phyloP scores from a whole-genome alignment of 1,139 yeast genomes.

The Saccharomyces pastorianus region DNA sequence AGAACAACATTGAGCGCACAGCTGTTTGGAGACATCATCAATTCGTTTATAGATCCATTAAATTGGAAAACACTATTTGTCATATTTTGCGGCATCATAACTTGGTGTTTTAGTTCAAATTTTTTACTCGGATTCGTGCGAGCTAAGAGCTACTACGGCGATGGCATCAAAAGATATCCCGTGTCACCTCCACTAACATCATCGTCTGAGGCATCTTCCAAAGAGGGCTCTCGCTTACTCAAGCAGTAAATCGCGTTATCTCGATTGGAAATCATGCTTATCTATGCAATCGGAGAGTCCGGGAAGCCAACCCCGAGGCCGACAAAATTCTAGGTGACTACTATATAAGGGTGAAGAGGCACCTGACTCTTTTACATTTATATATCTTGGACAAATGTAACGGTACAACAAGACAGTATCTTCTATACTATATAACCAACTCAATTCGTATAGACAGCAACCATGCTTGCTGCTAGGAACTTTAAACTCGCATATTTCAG shows the following conservation, averaged over 20 bases:
- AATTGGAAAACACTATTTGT: slow-evolving; percentile 65
- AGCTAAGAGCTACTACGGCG: slow-evolving; percentile 29
- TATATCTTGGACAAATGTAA: not conserved
- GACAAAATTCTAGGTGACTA: not conserved
- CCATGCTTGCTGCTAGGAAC: not conserved
- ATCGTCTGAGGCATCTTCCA: not conserved
- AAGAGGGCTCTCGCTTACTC: not conserved
- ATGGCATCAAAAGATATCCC: not conserved
- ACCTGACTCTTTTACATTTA: not conserved
- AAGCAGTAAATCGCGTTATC: not conserved
- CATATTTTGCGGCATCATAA: slow-evolving; percentile 25
- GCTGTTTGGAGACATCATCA: slow-evolving; percentile 71
- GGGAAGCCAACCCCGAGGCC: not conserved
- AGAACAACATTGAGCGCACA: slow-evolving; percentile 58
- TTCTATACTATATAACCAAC: not conserved
- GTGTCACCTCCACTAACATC: slow-evolving; percentile 1
- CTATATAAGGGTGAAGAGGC: not conserved
- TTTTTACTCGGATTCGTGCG: slow-evolving; percentile 29
- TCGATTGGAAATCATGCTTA: not conserved
- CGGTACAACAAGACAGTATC: too few species aligned
- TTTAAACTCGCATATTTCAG: slow-evolving; percentile 5
- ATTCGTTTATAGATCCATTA: slow-evolving; percentile 67
- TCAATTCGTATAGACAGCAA: not conserved
- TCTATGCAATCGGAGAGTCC: not conserved
- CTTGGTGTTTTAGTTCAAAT: slow-evolving; percentile 29